These are phyloP conservation scores for Angomonas ambiguus DNA, from an alignment of 208 protist genomes.

Conservation along the genomic window DNA sequence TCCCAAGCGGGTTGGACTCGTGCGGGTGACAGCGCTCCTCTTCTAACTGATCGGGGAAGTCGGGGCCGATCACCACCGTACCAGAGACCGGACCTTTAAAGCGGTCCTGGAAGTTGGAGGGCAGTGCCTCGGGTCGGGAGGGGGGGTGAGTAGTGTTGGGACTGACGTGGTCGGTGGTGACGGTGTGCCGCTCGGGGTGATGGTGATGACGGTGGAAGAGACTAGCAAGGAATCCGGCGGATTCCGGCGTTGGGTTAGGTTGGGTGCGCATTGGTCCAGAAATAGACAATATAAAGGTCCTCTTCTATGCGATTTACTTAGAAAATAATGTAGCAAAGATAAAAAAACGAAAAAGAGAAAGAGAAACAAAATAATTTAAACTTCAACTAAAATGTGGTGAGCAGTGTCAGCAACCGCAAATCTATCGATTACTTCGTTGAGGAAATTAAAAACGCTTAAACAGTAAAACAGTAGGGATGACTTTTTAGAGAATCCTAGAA, in stretches of 20 bases:
- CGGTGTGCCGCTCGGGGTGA: neutral
- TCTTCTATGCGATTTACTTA: no score
- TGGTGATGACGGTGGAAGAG: neutral
- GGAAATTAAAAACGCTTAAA: neutral
- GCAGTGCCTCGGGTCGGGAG: slow-evolving; percentile 10
- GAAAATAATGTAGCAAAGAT: neutral
- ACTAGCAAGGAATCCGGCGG: neutral
- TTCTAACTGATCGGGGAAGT: neutral
- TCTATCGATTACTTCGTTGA: neutral
- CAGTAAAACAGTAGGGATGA: neutral
- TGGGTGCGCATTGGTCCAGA: neutral
- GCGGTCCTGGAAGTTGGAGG: slow-evolving; percentile 1
- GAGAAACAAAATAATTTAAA: no score
- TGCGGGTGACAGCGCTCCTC: neutral
- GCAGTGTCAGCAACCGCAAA: neutral
- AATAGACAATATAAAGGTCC: no score
- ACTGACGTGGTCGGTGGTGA: neutral
- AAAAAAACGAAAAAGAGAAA: neutral
- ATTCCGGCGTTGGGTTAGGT: neutral
- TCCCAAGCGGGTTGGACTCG: neutral
- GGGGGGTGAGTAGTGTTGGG: neutral
- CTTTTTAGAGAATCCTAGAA: neutral
- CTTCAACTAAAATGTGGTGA: no score
- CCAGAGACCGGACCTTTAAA: slow-evolving; percentile 3
- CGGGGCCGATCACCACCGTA: slow-evolving; percentile 17